Conservation (phyloP, 2,329 filamentous ascomycete genomes). For the Xenoacremonium recifei region DNA sequence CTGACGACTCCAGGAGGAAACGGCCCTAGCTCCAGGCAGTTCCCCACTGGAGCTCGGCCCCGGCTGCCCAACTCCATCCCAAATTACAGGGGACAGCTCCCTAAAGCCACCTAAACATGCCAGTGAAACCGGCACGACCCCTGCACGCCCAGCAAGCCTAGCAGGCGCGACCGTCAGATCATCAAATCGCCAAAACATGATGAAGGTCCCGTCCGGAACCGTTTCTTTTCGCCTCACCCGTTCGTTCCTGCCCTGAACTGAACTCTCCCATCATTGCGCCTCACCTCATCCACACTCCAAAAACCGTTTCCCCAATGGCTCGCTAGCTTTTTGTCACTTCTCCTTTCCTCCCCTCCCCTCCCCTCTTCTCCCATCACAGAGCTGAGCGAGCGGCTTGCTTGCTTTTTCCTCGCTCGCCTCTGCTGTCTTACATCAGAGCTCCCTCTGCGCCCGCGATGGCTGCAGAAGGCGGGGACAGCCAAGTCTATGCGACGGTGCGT, state of each 20-base stretch:
- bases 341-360: slow-evolving; percentile 21
- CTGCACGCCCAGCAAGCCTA: not conserved
- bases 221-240: not conserved
- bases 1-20: no score
- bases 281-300: slow-evolving; percentile 1
- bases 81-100: slow-evolving; percentile 1
- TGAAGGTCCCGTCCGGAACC: not conserved
- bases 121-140: not conserved
- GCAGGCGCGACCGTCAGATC: not conserved
- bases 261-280: no score
- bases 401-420: no score
- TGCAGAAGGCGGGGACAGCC: slow-evolving; percentile 37
- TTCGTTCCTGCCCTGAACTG: not conserved
- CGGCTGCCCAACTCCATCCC: not conserved
- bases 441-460: slow-evolving; percentile 33
- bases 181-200: no score
- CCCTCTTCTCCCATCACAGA: no score
- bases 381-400: no score
- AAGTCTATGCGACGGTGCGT: slow-evolving; percentile 59
- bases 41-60: not conserved
- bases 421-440: slow-evolving; percentile 17
- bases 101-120: no score
- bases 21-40: no score
- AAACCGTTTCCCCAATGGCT: slow-evolving; percentile 18
- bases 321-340: slow-evolving; percentile 19